Evolutionary conservation across 2,329 filamentous ascomycete genomes (phyloP).

Genomic region (Talaromyces sp.): DNA sequence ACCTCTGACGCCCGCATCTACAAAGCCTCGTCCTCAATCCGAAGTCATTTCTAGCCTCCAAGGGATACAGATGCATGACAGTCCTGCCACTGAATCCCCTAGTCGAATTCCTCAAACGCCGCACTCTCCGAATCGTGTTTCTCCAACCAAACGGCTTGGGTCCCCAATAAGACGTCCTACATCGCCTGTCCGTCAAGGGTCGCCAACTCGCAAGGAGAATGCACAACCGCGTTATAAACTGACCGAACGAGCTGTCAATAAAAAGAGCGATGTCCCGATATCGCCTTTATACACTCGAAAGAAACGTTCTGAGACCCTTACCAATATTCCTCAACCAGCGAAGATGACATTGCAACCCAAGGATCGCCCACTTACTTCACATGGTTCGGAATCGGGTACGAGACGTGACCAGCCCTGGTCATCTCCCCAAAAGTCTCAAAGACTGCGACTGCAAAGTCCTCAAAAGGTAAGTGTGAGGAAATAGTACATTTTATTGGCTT

Average conservation of each 20-base stretch:
- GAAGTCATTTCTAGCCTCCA: slow-evolving; percentile 21
- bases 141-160: slow-evolving; percentile 25
- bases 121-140: slow-evolving; percentile 5
- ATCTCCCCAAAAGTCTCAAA: slow-evolving; percentile 67
- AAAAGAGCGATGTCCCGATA: slow-evolving; percentile 27
- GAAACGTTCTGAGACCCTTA: slow-evolving; percentile 41
- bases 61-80: slow-evolving; percentile 3
- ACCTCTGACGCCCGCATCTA: slow-evolving; percentile 29
- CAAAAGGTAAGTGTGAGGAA: slow-evolving; percentile 45
- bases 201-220: slow-evolving; percentile 38
- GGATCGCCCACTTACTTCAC: slow-evolving; percentile 28
- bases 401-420: slow-evolving; percentile 48
- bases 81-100: not conserved
- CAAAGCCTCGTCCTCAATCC: slow-evolving; percentile 20
- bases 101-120: slow-evolving; percentile 10
- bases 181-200: slow-evolving; percentile 29
- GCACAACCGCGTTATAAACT: slow-evolving; percentile 29
- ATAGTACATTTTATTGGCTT: not conserved
- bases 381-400: slow-evolving; percentile 23
- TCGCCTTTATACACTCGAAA: slow-evolving; percentile 36
- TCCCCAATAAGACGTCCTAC: slow-evolving; percentile 29
- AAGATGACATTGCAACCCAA: slow-evolving; percentile 25
- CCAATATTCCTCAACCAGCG: slow-evolving; percentile 46
- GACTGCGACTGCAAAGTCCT: slow-evolving; percentile 61
- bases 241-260: slow-evolving; percentile 29